These are phyloP conservation scores for Penicillium paradoxum DNA, from an alignment of 495 filamentous ascomycete species.

Conservation along the genomic window DNA sequence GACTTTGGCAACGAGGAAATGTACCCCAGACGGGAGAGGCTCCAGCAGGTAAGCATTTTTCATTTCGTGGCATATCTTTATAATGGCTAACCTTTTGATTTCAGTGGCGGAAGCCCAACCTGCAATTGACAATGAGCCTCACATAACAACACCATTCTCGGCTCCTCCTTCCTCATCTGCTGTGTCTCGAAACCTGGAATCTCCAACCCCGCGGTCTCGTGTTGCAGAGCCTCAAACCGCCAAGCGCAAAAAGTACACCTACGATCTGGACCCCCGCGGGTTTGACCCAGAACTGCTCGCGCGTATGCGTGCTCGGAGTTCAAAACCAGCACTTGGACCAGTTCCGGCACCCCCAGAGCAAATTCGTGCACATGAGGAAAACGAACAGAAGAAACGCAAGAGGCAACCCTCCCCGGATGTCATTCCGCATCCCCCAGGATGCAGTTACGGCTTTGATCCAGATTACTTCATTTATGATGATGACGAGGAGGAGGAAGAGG, in stretches of 20 bases:
- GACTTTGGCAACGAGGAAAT: slow-evolving; percentile 11
- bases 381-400: slow-evolving; percentile 35
- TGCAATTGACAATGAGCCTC: not conserved
- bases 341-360: not conserved
- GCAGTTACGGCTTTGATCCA: slow-evolving; percentile 41
- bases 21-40: not conserved
- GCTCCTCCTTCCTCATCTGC: not conserved
- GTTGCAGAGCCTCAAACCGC: not conserved
- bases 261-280: not conserved
- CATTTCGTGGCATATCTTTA: not conserved
- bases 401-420: slow-evolving; percentile 37
- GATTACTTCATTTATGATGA: slow-evolving; percentile 39
- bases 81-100: not conserved
- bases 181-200: not conserved
- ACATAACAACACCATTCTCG: not conserved
- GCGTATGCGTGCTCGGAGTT: not conserved
- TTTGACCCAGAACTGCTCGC: slow-evolving; percentile 6
- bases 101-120: not conserved
- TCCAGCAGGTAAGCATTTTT: not conserved
- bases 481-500: slow-evolving; percentile 24
- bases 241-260: not conserved
- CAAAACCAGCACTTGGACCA: not conserved
- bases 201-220: not conserved
- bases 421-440: slow-evolving; percentile 42
- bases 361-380: not conserved